phyloP scores from a whole-genome alignment of 345 rosid genomes.

The Bretschneidera sinensis region DNA sequence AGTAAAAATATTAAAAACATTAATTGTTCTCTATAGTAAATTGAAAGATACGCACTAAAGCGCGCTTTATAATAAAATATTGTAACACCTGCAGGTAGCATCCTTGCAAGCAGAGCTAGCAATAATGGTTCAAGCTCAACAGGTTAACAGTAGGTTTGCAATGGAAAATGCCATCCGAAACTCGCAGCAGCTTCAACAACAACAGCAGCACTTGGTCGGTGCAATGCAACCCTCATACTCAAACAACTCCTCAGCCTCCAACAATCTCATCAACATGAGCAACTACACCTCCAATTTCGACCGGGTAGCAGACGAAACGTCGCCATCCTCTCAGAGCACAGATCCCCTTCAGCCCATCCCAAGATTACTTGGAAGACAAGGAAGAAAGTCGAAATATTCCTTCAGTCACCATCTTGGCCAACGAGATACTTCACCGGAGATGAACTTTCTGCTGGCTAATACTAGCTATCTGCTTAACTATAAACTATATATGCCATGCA shows the following conservation, averaged over 20 bases:
- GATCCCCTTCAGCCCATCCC: constrained; percentile 42
- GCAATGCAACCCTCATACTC: constrained; percentile 80
- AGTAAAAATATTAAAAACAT: too few relatives aligned
- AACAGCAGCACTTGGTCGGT: constrained; percentile 32
- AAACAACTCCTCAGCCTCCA: constrained; percentile 88
- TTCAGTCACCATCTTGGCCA: constrained; percentile 25
- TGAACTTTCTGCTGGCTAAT: constrained; percentile 6
- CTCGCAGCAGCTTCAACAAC: constrained; percentile 43
- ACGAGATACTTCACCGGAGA: constrained; percentile 41
- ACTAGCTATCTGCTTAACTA: too few relatives aligned
- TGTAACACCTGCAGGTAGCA: constrained; percentile 50
- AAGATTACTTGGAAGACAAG: constrained; percentile 60
- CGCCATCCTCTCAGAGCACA: constrained; percentile 48
- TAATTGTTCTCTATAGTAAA: neutral
- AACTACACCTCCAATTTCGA: constrained; percentile 45
- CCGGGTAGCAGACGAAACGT: constrained; percentile 38
- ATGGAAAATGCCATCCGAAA: constrained; percentile 63
- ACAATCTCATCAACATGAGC: constrained; percentile 53
- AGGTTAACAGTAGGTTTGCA: constrained; percentile 64
- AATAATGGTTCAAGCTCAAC: constrained; percentile 72
- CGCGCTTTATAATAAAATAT: neutral
- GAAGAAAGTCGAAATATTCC: constrained; percentile 48
- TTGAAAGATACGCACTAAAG: neutral
- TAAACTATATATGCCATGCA: too few relatives aligned
- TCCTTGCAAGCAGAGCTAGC: constrained; percentile 78